A percentile compares a stretch with the other conserved stretches of the same genome.
Evolutionary conservation across 768 basidiomycete species (phyloP).

Genomic region (Omphalotus guepiniiformis): DNA sequence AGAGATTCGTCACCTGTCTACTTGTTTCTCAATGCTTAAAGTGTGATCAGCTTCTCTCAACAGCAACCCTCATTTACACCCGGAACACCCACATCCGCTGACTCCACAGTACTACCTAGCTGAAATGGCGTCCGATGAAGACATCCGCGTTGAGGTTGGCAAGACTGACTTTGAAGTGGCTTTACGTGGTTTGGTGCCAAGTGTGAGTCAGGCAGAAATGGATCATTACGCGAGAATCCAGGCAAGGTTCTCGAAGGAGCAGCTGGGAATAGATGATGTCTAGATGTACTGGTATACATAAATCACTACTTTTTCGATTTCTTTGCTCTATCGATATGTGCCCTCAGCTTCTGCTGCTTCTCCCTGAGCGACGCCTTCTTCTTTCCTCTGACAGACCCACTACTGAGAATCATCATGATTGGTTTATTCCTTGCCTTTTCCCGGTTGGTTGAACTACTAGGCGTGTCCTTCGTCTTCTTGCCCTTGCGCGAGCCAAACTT

Average conservation of each 20-base stretch:
- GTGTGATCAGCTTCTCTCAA: conserved; percentile 42
- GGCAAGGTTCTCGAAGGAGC: conserved; percentile 54
- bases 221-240: conserved; percentile 76
- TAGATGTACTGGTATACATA: too few relatives aligned
- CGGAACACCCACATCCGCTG: conserved; percentile 56
- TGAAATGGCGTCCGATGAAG: conserved; percentile 67
- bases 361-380: conserved; percentile 79
- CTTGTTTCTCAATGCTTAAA: neutral
- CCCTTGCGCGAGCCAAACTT: conserved; percentile 89
- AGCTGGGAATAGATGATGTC: too few relatives aligned
- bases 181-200: conserved; percentile 66
- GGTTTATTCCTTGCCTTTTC: conserved; percentile 95
- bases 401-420: conserved; percentile 88
- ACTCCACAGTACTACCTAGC: conserved; percentile 89
- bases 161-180: conserved; percentile 75
- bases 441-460: conserved; percentile 85
- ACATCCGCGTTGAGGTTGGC: conserved; percentile 73
- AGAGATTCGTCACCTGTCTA: conserved; percentile 11
- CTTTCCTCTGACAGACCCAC: conserved; percentile 72
- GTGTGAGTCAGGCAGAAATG: conserved; percentile 84
- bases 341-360: conserved; percentile 74
- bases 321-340: conserved; percentile 71
- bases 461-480: conserved; percentile 80
- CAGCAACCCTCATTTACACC: conserved; percentile 30
- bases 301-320: conserved; percentile 24